Evolutionary conservation across 1,284 basidiomycete genomes (phyloP), one percentile per base, ranked within the genome.

Genomic region (Lentinula novae-zelandiae): DNA sequence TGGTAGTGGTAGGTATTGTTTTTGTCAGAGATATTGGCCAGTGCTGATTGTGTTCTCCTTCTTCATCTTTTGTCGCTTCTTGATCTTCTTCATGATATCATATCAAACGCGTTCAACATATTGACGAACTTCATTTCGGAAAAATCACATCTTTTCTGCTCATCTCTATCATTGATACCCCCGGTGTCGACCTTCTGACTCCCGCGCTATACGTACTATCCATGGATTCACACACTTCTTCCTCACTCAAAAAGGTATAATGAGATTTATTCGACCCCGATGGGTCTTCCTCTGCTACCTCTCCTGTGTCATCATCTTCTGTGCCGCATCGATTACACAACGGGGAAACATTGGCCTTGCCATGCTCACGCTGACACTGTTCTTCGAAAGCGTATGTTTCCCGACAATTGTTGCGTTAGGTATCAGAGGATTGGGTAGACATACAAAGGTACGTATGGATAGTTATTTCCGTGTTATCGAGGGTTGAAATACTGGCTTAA

Each of bases 331-430:
- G 38, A 72, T 72, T 49, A 71, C 68, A 3, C 68, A 70, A 46
- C 57, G 67, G 4, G 71, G 70, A 10, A 72, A 71, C 61, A 65
- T 62, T 2, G 72, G 73, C 17, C 62, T 74, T 22, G 68, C 70
- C 1, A 72, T 73, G 71, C 60, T 74, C 38, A 71, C 65, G 51
- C 39, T 72, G 20, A 69, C 70, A 1, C 61, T 74, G 9, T 74
- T 74, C 66, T 74, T 74, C 49, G 73, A 74, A 65, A 73, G 71
- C 57, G 71, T 74, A 31, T 72, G 70, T 44, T 74, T 73, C 70
- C 73, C 73, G 4, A 74, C 73, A n/a, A 74, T 74, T 46, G 72
- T 74, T 13, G 72, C 71, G 0, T 62, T 74, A 8, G 73, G 72
- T 2, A 73, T 74, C 53, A 67, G 72, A 34, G 73, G 73, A 5